Evolutionary conservation across 768 basidiomycete species (phyloP).

Genomic region (Naganishia antarctica): DNA sequence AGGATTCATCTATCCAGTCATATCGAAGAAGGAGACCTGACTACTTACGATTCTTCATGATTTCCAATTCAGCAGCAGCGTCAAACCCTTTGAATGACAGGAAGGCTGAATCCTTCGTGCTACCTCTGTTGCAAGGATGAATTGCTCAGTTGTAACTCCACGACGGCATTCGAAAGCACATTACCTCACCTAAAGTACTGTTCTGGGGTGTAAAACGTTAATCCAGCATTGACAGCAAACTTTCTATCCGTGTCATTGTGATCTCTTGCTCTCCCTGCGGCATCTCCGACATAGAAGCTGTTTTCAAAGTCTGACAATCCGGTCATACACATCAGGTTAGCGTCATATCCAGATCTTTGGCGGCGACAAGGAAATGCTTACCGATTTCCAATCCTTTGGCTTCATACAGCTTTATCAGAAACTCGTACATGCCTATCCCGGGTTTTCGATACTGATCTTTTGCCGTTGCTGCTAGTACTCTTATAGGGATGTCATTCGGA

Average conservation of each 20-base stretch:
- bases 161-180: neutral
- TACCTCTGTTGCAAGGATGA: neutral
- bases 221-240: slow-evolving; percentile 69
- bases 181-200: slow-evolving; percentile 50
- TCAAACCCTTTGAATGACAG: slow-evolving; percentile 64
- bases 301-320: slow-evolving; percentile 57
- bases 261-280: slow-evolving; percentile 71
- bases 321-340: too few relatives aligned
- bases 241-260: slow-evolving; percentile 79
- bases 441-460: slow-evolving; percentile 79
- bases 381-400: slow-evolving; percentile 63
- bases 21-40: neutral
- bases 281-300: slow-evolving; percentile 84
- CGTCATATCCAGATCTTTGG: too few relatives aligned
- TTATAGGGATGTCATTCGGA: slow-evolving; percentile 64
- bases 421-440: slow-evolving; percentile 78
- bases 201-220: slow-evolving; percentile 80
- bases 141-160: neutral
- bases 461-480: slow-evolving; percentile 68
- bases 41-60: slow-evolving; percentile 9
- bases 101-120: neutral
- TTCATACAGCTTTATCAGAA: slow-evolving; percentile 61
- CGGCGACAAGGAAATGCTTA: slow-evolving; percentile 41
- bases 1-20: neutral
- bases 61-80: slow-evolving; percentile 10